Percentiles rank a stretch among this genome's conserved stretches.
phyloP scores from a whole-genome alignment of 495 filamentous ascomycete genomes.

The Melanomma pulvis-pyrius region DNA sequence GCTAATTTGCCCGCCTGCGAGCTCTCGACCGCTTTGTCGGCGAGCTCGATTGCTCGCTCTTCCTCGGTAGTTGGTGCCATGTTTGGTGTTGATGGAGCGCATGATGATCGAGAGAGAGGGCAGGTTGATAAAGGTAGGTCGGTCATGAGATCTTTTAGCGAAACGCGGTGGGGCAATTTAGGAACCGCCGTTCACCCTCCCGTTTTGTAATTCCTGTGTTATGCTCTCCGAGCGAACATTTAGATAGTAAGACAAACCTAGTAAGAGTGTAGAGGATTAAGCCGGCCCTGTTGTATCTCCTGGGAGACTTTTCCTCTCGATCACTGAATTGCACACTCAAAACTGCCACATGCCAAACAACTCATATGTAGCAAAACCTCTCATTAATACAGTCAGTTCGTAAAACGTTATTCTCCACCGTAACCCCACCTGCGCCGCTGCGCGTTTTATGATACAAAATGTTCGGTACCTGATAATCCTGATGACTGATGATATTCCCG shows the following conservation, averaged over 20 bases:
- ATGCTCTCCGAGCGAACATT: too few species aligned
- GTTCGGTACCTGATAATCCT: constrained; percentile 23
- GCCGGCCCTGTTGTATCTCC: too few species aligned
- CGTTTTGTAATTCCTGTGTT: too few species aligned
- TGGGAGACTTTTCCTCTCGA: too few species aligned
- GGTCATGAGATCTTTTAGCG: not conserved
- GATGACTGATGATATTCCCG: too few species aligned
- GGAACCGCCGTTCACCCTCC: too few species aligned
- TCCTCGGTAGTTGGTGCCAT: constrained; percentile 34
- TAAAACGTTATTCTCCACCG: not conserved
- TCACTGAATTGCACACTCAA: too few species aligned
- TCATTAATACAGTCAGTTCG: constrained; percentile 30
- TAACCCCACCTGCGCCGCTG: not conserved
- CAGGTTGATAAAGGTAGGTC: constrained; percentile 25
- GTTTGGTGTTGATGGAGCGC: not conserved
- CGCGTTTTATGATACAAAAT: constrained; percentile 13
- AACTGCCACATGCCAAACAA: not conserved
- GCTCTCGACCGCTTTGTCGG: constrained; percentile 16
- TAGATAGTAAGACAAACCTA: too few species aligned
- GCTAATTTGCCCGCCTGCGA: constrained; percentile 27
- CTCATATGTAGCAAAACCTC: not conserved
- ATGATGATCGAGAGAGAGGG: not conserved
- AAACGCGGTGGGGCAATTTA: too few species aligned
- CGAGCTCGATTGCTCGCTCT: constrained; percentile 32
- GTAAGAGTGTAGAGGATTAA: too few species aligned